A percentile compares a stretch with the other conserved stretches of the same genome.
Evolutionary conservation across 257 asterid genomes (phyloP).

Genomic region (Ehretia macrophylla): DNA sequence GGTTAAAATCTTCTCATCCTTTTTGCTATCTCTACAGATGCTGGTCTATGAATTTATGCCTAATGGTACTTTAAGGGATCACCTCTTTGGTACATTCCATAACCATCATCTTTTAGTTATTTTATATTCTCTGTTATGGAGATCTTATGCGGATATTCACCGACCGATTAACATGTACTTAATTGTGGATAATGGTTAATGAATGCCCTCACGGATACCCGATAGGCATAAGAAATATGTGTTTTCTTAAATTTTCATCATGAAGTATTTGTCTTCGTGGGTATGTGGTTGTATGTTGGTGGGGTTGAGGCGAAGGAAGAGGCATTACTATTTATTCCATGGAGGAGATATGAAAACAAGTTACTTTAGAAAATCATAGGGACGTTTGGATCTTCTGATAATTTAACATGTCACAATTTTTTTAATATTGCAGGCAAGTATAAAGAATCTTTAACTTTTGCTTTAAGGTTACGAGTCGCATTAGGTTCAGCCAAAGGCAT

Average conservation of each 20-base stretch:
- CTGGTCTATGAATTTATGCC: conserved; percentile 91
- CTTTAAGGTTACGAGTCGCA: conserved; percentile 70
- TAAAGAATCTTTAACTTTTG: conserved; percentile 53
- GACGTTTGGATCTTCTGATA: background rate
- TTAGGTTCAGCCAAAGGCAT: conserved; percentile 85
- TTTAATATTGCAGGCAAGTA: conserved; percentile 47
- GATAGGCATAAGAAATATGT: too few species aligned
- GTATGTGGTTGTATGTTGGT: too few species aligned
- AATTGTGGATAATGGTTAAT: background rate
- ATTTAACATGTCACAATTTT: background rate
- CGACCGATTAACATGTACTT: background rate
- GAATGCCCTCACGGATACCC: too few species aligned
- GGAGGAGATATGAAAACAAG: background rate
- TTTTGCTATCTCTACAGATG: conserved; percentile 61
- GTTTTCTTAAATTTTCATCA: too few species aligned
- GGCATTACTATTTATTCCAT: too few species aligned
- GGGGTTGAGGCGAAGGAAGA: too few species aligned
- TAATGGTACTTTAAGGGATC: conserved; percentile 83
- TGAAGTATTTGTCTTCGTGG: too few species aligned
- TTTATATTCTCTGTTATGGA: background rate
- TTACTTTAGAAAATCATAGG: background rate
- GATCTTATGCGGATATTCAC: background rate
- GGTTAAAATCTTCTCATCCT: conserved; percentile 12
- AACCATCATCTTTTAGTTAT: conserved; percentile 3
- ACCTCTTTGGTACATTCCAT: conserved; percentile 59